Evolutionary conservation across 768 basidiomycete genomes (phyloP), one percentile per base, ranked within the genome.

Genomic region (Phylloporus sp.): DNA sequence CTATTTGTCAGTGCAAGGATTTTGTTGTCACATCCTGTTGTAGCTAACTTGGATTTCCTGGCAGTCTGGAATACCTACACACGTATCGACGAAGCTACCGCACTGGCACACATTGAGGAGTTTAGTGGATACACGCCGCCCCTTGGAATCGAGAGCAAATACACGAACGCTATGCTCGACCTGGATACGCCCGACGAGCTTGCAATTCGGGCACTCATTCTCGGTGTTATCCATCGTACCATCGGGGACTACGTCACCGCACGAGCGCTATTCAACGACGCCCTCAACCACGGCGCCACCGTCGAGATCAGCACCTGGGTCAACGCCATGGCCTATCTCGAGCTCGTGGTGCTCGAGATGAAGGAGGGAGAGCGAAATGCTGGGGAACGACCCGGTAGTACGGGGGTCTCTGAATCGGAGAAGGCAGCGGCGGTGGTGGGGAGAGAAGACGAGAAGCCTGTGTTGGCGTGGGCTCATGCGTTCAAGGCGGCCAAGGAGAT

Each of bases 1-100:
- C 68, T 3, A 75, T 89, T 41, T 88, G 86, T 88, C 57, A 53
- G 81, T 70, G 3, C 9, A 17, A 34, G n/a, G 20, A 33, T 24
- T 28, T 21, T n/a, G n/a, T 11, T 20, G n/a, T 32, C n/a, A n/a
- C 8, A 3, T 28, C 18, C 9, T 26, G 24, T 26, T 21, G 18
- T 24, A 1, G 40, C 53, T 60, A 21, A 54, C 43, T 13, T 49
- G 28, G 7, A 18, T 40, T 10, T 31, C 14, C 46, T n/a, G 2
- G 36, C 44, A 87, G 86, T 90, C 65, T 90, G 88, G 87, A 90
- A 90, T 57, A 82, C 75, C 1, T 82, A 88, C 58, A 61, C 76
- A 15, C 78, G 84, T 5, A 75, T 86, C 35, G 69, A 72, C 7
- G 65, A 70, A 15, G 63, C 64, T 3, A 72, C 79, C 11, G 84